Conservation (phyloP, 805 yeast species). For the Yarrowia deformans region DNA sequence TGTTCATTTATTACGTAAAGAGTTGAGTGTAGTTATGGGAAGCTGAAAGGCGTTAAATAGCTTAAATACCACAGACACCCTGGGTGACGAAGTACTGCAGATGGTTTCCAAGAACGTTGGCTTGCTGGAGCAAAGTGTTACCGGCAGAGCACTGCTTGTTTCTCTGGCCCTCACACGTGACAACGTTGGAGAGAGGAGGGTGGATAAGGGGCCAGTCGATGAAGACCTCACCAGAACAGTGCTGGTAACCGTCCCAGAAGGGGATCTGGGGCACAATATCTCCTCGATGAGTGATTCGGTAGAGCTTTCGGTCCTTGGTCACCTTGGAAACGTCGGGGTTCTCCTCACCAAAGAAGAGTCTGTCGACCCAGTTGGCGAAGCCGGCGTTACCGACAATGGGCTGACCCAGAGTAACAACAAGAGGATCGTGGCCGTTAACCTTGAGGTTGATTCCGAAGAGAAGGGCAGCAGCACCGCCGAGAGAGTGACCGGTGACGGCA, state of each 20-base stretch:
- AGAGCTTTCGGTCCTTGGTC: conserved; percentile 11
- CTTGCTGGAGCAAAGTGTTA: not conserved
- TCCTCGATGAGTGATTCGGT: conserved; percentile 30
- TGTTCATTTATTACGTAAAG: no score
- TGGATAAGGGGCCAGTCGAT: conserved; percentile 15
- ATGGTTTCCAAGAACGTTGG: conserved; percentile 2
- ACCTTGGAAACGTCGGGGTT: conserved; percentile 23
- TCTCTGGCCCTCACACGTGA: conserved; percentile 27
- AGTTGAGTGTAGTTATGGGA: not conserved
- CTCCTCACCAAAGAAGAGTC: conserved; percentile 31
- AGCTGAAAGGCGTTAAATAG: not conserved
- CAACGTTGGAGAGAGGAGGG: conserved; percentile 25
- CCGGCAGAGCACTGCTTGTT: conserved; percentile 22
- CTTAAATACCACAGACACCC: conserved; percentile 29
- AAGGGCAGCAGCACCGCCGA: conserved; percentile 35
- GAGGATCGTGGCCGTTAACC: conserved; percentile 33
- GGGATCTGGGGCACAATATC: conserved; percentile 35
- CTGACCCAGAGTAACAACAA: conserved; percentile 32
- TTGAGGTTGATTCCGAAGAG: conserved; percentile 36
- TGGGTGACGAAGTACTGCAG: conserved; percentile 23
- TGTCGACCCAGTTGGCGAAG: conserved; percentile 35
- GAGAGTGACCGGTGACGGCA: conserved; percentile 31
- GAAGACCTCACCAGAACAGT: conserved; percentile 28
- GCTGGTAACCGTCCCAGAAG: conserved; percentile 34
- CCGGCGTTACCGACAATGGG: conserved; percentile 35